A percentile compares a stretch with the other conserved stretches of the same genome.
Evolutionary conservation across 228 moss, liverwort and hornwort species (phyloP).

Genomic region (Sphagnum magellanicum): DNA sequence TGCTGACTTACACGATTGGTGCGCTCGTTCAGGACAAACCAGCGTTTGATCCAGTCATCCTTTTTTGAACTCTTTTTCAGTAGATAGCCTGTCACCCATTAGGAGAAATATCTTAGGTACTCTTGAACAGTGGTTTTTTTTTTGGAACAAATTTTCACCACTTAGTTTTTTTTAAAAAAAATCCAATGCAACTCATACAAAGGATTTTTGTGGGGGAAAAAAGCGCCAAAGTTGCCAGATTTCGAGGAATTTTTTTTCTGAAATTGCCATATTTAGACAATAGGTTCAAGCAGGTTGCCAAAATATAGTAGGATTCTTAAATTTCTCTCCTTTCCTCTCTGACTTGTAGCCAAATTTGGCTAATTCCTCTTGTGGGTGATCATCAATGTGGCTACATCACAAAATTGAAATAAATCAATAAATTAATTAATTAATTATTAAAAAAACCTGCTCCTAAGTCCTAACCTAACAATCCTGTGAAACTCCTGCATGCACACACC

Average conservation of each 20-base stretch:
- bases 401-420: background rate
- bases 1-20: slow-evolving; percentile 25
- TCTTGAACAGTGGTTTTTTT: background rate
- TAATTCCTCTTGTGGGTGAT: too few relatives aligned
- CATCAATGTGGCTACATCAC: background rate
- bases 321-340: too few relatives aligned
- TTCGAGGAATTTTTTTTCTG: background rate
- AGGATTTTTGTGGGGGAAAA: background rate
- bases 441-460: background rate
- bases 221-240: background rate
- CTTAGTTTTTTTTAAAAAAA: background rate
- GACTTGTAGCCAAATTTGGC: too few relatives aligned
- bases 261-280: background rate
- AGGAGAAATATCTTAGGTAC: background rate
- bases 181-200: background rate
- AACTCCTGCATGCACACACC: background rate
- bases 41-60: slow-evolving; percentile 36
- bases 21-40: slow-evolving; percentile 50
- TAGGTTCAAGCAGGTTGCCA: too few relatives aligned
- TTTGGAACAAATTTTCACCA: background rate
- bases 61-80: slow-evolving; percentile 43
- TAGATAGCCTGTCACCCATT: slow-evolving; percentile 29
- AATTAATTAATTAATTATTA: background rate
- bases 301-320: too few relatives aligned
- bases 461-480: background rate